Evolutionary conservation across 1,284 basidiomycete species (phyloP).

Genomic region (Rhodotorula sp.): DNA sequence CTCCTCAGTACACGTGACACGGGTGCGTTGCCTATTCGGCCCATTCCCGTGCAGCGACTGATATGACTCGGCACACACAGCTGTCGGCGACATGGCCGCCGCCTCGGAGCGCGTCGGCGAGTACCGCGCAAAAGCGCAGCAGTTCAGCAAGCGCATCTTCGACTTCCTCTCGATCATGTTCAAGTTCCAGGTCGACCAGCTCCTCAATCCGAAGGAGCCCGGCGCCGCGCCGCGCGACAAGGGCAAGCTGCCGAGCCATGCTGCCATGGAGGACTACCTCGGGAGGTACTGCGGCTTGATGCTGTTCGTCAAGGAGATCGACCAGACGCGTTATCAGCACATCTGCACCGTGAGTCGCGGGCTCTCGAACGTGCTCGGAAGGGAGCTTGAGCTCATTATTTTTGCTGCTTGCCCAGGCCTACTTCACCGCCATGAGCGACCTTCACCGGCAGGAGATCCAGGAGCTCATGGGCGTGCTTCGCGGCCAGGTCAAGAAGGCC

Average conservation of each 20-base stretch:
- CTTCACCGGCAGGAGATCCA: conserved; percentile 78
- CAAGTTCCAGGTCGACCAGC: conserved; percentile 72
- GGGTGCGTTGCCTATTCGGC: conserved; percentile 55
- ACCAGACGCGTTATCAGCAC: conserved; percentile 76
- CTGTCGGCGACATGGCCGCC: conserved; percentile 78
- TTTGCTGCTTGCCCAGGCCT: conserved; percentile 61
- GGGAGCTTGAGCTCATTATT: background rate
- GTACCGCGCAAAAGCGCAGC: conserved; percentile 79
- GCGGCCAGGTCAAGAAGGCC: conserved; percentile 65
- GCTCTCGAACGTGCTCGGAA: background rate
- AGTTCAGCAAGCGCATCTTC: conserved; percentile 87
- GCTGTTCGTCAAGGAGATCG: conserved; percentile 94
- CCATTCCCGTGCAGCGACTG: no score
- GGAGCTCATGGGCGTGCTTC: conserved; percentile 65
- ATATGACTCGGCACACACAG: conserved; percentile 27
- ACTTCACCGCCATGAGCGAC: conserved; percentile 79
- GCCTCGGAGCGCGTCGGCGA: conserved; percentile 83
- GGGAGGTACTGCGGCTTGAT: conserved; percentile 86
- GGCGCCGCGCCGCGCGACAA: conserved; percentile 42
- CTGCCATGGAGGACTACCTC: conserved; percentile 74
- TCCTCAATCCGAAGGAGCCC: conserved; percentile 55
- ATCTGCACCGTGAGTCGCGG: conserved; percentile 72
- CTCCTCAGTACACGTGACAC: conserved; percentile 85
- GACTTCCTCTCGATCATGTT: conserved; percentile 90
- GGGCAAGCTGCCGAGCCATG: conserved; percentile 62